phyloP scores from a whole-genome alignment of 805 yeast species.

The Debaryomyces maramus region DNA sequence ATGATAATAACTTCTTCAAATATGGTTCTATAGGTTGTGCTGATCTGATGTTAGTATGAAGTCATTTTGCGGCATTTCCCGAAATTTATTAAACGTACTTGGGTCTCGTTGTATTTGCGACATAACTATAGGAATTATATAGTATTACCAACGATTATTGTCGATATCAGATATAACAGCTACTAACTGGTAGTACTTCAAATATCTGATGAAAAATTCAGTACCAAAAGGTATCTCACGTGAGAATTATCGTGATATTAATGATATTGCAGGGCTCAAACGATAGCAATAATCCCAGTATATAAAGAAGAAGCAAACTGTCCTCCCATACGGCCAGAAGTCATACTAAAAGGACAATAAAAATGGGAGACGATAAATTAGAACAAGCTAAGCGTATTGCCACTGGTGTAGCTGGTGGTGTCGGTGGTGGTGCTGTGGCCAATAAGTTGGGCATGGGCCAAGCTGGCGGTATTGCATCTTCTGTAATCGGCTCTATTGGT shows the following conservation, averaged over 20 bases:
- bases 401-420: conserved; percentile 11
- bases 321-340: too few relatives aligned
- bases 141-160: neutral
- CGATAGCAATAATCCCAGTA: neutral
- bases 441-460: conserved; percentile 18
- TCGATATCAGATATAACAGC: neutral
- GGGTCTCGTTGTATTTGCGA: conserved; percentile 18
- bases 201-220: neutral
- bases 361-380: conserved; percentile 12
- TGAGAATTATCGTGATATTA: neutral
- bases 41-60: conserved; percentile 8
- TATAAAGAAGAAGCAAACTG: neutral
- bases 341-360: too few relatives aligned
- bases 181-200: neutral
- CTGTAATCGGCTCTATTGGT: conserved; percentile 25
- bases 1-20: conserved; percentile 31
- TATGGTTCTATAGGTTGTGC: conserved; percentile 43
- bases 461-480: conserved; percentile 27
- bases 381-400: conserved; percentile 7
- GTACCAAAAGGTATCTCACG: neutral
- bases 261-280: neutral
- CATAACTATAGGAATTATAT: neutral
- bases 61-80: neutral
- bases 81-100: conserved; percentile 16
- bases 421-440: conserved; percentile 28